Base-by-base conservation (phyloP, 441 rosid species). In the Croton laevigatus region DNA sequence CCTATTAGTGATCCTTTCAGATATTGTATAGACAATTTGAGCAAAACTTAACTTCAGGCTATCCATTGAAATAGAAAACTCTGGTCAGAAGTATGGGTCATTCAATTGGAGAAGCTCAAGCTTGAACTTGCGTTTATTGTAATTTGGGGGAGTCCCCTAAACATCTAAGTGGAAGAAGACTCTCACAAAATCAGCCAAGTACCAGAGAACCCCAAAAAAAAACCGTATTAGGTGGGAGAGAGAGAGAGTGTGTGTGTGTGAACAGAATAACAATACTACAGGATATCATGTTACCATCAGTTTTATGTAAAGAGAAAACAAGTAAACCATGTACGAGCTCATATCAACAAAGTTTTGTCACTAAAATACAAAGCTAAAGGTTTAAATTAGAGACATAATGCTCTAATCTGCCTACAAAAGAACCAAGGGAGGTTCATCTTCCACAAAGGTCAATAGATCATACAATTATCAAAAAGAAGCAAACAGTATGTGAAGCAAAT, bases 401-500 rank as follows among this genome's bases (percentile, higher is more conserved):
- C 40, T 65, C n/a, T 8, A 6, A 2, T n/a, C 22, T 14, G 65
- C 10, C 60, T 51, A 42, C 27, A 23, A 51, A n/a, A 8, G 40
- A 40, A 0, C 20, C 64, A 58, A 61, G 40, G 27, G 65, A 20
- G 27, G 36, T 66, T 80, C 17, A 20, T 48, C 27, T 32, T 16
- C 34, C 20, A n/a, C n/a, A 54, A 71, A 46, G 8, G 36, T n/a
- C 42, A 17, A 53, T 7, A 62, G 34, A 45, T 23, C 51, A 62
- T 44, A 61, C 66, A 55, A 11, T 37, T 49, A 72, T 40, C 62
- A 34, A 44, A 61, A 55, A 52, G 36, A 69, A 69, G 74, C 73
- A 79, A 66, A 75, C 49, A 73, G 68, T 76, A 71, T 27, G 65
- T 62, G 32, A 51, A 74, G 71, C 63, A 65, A 51, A 71, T 42